Evolutionary conservation across 192 early-diverging fungal genomes (phyloP), one percentile per base, ranked within the genome.

Genomic region (Umbelopsis ramanniana): DNA sequence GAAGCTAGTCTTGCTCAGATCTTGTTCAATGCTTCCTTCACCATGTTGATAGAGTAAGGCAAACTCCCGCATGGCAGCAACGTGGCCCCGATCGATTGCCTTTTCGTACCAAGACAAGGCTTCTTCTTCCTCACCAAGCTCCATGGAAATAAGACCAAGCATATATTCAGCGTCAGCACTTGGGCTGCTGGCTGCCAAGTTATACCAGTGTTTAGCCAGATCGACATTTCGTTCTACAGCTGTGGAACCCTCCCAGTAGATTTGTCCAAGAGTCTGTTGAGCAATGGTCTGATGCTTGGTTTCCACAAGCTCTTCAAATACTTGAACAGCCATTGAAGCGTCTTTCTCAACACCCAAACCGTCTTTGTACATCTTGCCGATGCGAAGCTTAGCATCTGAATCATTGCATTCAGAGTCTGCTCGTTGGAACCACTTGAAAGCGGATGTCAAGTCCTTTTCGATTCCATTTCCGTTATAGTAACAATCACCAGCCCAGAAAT

Each of bases 401-500:
- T 70, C 69, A 15, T 38, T 24, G 37, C 50, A 52, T 54, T 70
- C 69, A 35, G 19, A 12, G 4, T 52, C 67, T 38, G 77, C 63
- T 52, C 70, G 68, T 35, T 57, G 33, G 63, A 68, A 79, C 66
- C 70, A 70, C 4, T 50, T 37, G 23, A 79, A n/a, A 9, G 77
- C 77, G 21, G 19, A 22, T 12, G 50, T n/a, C 12, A 66, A 50
- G 68, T 74, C 46, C 15, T 67, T 68, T 21, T 55, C 24, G 3
- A 66, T 63, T 24, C 72, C 72, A 17, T 52, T 74, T 22, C 77
- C 77, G 12, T 46, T 63, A 55, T 72, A 48, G 48, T 75, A 79
- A 47, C 77, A 79, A 40, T 79, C 72, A 54, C 67, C 74, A 66
- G 69, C 38, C 74, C 74, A 75, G 35, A 55, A 75, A 35, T 55